A percentile compares a stretch with the other conserved stretches of the same genome.
Evolutionary conservation across 768 basidiomycete species (phyloP).

Genomic region (Hysterangium stoloniferum): DNA sequence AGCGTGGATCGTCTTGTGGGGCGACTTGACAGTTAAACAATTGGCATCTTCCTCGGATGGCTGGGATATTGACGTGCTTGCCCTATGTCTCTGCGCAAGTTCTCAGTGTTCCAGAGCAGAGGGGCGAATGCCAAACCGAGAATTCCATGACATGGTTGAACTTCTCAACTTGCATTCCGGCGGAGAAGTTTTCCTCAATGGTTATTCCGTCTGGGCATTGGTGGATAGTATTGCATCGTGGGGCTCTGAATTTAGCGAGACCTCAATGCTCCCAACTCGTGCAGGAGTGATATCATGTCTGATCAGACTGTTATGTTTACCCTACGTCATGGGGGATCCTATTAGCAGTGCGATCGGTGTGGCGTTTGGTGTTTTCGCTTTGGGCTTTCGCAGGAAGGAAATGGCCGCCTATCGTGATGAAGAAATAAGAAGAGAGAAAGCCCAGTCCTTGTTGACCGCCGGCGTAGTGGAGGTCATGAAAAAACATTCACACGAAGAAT

Average conservation of each 20-base stretch:
- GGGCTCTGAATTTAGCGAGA: conserved; percentile 3
- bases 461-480: conserved; percentile 1
- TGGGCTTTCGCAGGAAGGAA: conserved; percentile 1
- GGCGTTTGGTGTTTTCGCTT: conserved; percentile 5
- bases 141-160: conserved; percentile 4
- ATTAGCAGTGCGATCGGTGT: conserved; percentile 4
- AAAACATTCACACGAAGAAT: not conserved
- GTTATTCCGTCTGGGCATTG: conserved; percentile 7
- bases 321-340: conserved; percentile 5
- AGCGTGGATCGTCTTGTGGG: conserved; percentile 6
- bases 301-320: not conserved
- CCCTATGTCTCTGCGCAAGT: conserved; percentile 4
- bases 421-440: conserved; percentile 1
- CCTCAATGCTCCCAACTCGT: conserved; percentile 3
- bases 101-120: conserved; percentile 7
- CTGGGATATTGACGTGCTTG: conserved; percentile 7
- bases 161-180: conserved; percentile 3
- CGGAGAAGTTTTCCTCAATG: not conserved
- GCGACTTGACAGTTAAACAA: conserved; percentile 5
- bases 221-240: conserved; percentile 2
- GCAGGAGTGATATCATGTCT: not conserved
- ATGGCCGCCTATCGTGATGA: conserved; percentile 4
- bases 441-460: not conserved
- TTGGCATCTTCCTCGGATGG: not conserved
- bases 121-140: conserved; percentile 1